phyloP scores from a whole-genome alignment of 768 basidiomycete genomes.

The Cystofilobasidium ferigula region DNA sequence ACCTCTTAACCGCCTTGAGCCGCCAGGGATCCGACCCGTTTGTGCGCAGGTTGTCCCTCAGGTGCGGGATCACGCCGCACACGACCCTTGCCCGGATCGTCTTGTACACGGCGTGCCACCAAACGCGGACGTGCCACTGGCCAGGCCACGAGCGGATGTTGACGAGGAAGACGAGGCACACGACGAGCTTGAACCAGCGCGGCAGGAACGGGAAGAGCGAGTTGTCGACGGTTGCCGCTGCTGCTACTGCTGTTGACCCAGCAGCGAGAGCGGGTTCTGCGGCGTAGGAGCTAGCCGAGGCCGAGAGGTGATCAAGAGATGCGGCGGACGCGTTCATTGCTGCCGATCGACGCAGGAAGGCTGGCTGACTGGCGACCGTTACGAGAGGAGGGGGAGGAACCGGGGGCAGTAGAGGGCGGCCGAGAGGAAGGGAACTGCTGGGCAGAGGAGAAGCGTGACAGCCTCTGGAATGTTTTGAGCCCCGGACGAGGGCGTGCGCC shows the following conservation, averaged over 20 bases:
- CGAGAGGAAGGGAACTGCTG: too few species aligned
- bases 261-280: neutral
- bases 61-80: neutral
- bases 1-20: neutral
- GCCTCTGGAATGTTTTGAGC: too few species aligned
- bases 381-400: too few species aligned
- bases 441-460: too few species aligned
- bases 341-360: too few species aligned
- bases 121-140: neutral
- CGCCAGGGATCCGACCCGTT: neutral
- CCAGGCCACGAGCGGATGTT: conserved; percentile 3
- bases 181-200: conserved; percentile 12
- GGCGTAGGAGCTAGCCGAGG: neutral
- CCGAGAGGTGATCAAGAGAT: too few species aligned
- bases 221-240: neutral
- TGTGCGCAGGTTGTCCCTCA: neutral
- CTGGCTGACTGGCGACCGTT: too few species aligned
- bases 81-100: neutral
- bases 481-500: too few species aligned
- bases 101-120: neutral
- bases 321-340: too few species aligned
- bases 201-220: conserved; percentile 6
- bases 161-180: neutral
- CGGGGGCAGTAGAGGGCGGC: too few species aligned
- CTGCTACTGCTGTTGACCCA: too few species aligned